phyloP scores from a whole-genome alignment of 805 yeast species.

The Yamadazyma sp. region DNA sequence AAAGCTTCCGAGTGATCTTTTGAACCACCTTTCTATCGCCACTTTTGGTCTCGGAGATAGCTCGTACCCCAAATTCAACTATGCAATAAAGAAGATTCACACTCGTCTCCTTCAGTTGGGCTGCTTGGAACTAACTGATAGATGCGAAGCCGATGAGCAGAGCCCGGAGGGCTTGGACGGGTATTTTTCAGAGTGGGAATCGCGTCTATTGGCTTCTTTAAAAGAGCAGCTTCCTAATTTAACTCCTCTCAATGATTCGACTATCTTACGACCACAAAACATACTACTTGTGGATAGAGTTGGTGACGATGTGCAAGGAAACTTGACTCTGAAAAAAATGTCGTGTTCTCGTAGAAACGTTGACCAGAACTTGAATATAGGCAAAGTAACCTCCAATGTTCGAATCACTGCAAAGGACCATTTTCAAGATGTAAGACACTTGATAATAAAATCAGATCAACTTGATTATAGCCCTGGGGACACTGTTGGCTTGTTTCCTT shows the following conservation, averaged over 20 bases:
- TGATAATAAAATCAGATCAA: constrained; percentile 42
- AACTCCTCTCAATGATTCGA: constrained; percentile 24
- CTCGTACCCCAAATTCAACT: constrained; percentile 83
- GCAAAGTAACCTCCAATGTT: constrained; percentile 48
- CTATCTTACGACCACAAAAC: constrained; percentile 28
- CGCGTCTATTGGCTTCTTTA: constrained; percentile 37
- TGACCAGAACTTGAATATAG: constrained; percentile 24
- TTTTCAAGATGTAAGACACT: constrained; percentile 84
- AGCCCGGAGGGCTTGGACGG: constrained; percentile 78
- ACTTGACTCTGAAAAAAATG: constrained; percentile 1
- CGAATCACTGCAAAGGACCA: constrained; percentile 72
- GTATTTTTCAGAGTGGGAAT: constrained; percentile 74
- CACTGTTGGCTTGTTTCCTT: constrained; percentile 72
- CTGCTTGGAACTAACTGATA: constrained; percentile 62
- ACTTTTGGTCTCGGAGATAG: constrained; percentile 94
- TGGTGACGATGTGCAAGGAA: constrained; percentile 3
- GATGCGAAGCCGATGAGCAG: constrained; percentile 91
- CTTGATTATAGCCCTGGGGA: constrained; percentile 72
- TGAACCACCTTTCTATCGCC: constrained; percentile 62
- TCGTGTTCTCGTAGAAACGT: constrained; percentile 14
- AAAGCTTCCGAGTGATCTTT: constrained; percentile 57
- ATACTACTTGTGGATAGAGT: constrained; percentile 5
- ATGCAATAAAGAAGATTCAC: constrained; percentile 84
- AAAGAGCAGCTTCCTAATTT: constrained; percentile 22
- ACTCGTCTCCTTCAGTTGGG: constrained; percentile 79